Evolutionary conservation across 345 rosid species (phyloP).

Genomic region (Eutrema heterophyllum): DNA sequence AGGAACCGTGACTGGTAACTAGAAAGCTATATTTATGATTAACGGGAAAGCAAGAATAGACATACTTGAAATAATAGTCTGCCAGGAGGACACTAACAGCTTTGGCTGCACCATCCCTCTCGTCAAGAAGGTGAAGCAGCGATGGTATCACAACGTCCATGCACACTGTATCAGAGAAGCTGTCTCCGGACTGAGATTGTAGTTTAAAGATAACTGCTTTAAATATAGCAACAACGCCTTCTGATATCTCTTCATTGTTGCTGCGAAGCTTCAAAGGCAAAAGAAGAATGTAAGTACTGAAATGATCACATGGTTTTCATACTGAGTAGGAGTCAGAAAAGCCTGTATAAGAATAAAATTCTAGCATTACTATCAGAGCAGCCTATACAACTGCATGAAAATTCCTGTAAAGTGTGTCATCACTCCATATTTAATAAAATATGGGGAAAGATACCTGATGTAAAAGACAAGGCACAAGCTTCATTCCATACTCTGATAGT

Average conservation of each 20-base stretch:
- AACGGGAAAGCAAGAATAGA: constrained; percentile 17
- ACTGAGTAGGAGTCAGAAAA: background rate
- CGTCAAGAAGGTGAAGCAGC: constrained; percentile 77
- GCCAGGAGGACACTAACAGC: constrained; percentile 66
- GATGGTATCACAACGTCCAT: constrained; percentile 49
- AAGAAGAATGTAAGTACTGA: constrained; percentile 18
- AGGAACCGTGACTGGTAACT: background rate
- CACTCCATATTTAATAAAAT: background rate
- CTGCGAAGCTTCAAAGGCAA: constrained; percentile 54
- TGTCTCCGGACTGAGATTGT: constrained; percentile 43
- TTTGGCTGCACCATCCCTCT: constrained; percentile 79
- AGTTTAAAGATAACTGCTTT: constrained; percentile 54
- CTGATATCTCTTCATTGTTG: constrained; percentile 65
- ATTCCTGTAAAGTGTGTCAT: background rate
- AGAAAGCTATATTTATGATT: background rate
- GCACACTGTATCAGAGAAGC: constrained; percentile 41
- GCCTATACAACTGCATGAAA: background rate
- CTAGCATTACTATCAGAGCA: background rate
- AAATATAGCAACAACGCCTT: constrained; percentile 57
- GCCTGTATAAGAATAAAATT: background rate
- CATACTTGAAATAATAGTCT: constrained; percentile 70
- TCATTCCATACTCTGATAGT: constrained; percentile 56
- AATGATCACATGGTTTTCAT: background rate
- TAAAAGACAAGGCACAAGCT: constrained; percentile 57
- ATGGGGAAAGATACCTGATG: constrained; percentile 49